Conservation (phyloP, 257 asterid genomes). For the Rehmannia glutinosa region DNA sequence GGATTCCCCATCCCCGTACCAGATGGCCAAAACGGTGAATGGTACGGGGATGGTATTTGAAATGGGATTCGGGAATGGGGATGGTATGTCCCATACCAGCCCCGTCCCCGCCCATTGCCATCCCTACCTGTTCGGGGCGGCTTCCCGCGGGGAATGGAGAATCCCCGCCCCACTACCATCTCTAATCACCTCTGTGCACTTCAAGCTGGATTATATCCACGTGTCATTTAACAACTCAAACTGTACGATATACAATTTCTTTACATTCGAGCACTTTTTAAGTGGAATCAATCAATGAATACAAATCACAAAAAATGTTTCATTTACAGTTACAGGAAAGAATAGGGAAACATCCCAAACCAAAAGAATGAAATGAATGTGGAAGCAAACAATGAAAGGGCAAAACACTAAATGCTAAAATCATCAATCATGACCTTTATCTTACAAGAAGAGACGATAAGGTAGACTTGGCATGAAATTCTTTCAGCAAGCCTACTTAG, state of each 20-base stretch:
- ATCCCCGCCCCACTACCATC: no score
- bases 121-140: no score
- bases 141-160: no score
- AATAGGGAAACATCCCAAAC: slow-evolving; percentile 15
- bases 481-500: slow-evolving; percentile 38
- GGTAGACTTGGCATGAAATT: slow-evolving; percentile 26
- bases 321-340: slow-evolving; percentile 19
- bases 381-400: slow-evolving; percentile 5
- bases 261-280: slow-evolving; percentile 16
- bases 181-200: background rate
- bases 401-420: background rate
- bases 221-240: background rate
- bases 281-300: slow-evolving; percentile 25
- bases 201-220: background rate
- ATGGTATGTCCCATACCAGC: no score
- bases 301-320: slow-evolving; percentile 18
- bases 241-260: slow-evolving; percentile 18
- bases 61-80: no score
- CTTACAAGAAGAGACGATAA: slow-evolving; percentile 15
- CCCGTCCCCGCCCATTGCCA: no score
- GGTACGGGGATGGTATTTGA: no score
- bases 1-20: no score
- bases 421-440: slow-evolving; percentile 8
- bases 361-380: slow-evolving; percentile 37
- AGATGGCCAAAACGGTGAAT: no score